A percentile compares a stretch with the other conserved stretches of the same genome.
Conservation (phyloP, 169 alveolate genomes). For the Sarcocystis neurona region DNA sequence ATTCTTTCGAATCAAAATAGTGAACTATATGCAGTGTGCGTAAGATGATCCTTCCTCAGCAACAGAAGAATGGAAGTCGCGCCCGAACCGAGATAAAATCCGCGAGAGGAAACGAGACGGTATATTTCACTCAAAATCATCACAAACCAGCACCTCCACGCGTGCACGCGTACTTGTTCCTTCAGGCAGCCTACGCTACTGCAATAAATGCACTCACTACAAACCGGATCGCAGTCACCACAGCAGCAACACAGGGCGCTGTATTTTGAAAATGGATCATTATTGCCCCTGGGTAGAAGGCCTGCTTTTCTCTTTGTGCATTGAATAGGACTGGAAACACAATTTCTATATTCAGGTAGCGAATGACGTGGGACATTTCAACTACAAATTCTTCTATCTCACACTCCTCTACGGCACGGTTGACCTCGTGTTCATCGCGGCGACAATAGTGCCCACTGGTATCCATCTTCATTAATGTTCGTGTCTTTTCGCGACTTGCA, state of each 20-base stretch:
- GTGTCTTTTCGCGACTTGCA: not conserved
- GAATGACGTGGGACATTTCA: constrained; percentile 58
- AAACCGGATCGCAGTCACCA: constrained; percentile 66
- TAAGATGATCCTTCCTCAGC: not conserved
- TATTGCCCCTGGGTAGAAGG: constrained; percentile 65
- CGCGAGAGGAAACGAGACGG: constrained; percentile 64
- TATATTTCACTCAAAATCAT: not conserved
- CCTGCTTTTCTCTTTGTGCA: too few relatives aligned
- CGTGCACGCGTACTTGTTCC: too few relatives aligned
- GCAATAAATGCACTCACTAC: constrained; percentile 58
- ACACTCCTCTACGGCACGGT: constrained; percentile 65
- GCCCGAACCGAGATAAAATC: constrained; percentile 41
- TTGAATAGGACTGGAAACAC: not conserved
- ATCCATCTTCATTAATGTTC: not conserved
- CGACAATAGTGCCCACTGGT: constrained; percentile 54
- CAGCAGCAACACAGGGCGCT: constrained; percentile 59
- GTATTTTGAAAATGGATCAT: constrained; percentile 64
- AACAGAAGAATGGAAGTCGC: constrained; percentile 58
- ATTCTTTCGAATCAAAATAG: not conserved
- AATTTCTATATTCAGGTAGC: constrained; percentile 50
- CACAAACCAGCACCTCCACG: not conserved
- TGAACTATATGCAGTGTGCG: not conserved
- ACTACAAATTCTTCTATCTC: constrained; percentile 71
- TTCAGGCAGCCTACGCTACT: constrained; percentile 59
- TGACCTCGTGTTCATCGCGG: constrained; percentile 27